phyloP scores from a whole-genome alignment of 1,284 basidiomycete genomes.

The Phellopilus nigrolimitatus region DNA sequence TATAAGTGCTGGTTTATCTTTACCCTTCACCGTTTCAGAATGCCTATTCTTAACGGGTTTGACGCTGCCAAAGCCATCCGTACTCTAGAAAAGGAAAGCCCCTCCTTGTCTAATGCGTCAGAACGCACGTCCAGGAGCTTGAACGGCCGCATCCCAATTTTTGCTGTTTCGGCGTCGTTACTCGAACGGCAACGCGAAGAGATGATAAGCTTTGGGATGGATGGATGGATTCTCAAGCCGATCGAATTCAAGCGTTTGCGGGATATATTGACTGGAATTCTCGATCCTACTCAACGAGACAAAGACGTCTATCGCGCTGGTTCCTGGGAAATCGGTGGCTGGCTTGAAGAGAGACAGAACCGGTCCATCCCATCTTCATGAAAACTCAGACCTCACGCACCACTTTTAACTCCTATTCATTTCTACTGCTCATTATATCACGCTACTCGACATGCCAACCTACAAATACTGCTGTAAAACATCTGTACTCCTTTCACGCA shows the following conservation, averaged over 20 bases:
- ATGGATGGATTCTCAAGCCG: conserved; percentile 87
- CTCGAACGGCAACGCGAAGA: conserved; percentile 58
- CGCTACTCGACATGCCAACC: too few relatives aligned
- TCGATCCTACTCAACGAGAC: conserved; percentile 46
- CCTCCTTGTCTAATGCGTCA: conserved; percentile 13
- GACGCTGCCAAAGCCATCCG: conserved; percentile 69
- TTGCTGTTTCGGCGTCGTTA: conserved; percentile 80
- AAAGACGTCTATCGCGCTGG: conserved; percentile 56
- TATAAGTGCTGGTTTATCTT: not conserved
- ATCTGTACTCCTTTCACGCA: not conserved
- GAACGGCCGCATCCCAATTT: conserved; percentile 75
- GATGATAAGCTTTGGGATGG: conserved; percentile 60
- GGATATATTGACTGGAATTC: conserved; percentile 56
- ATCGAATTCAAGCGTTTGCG: conserved; percentile 73
- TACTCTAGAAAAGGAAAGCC: conserved; percentile 42
- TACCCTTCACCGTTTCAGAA: conserved; percentile 42
- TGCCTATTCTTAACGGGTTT: conserved; percentile 81
- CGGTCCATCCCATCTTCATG: not conserved
- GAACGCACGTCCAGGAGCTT: conserved; percentile 44
- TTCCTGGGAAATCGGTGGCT: conserved; percentile 71
- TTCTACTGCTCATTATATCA: too few relatives aligned
- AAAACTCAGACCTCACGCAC: not conserved
- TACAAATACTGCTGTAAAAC: not conserved
- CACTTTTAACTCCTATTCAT: too few relatives aligned
- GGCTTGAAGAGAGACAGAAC: conserved; percentile 29